These are phyloP conservation scores for Porpolomopsis calyptriformis DNA, from an alignment of 768 basidiomycete species.

Conservation along the genomic window DNA sequence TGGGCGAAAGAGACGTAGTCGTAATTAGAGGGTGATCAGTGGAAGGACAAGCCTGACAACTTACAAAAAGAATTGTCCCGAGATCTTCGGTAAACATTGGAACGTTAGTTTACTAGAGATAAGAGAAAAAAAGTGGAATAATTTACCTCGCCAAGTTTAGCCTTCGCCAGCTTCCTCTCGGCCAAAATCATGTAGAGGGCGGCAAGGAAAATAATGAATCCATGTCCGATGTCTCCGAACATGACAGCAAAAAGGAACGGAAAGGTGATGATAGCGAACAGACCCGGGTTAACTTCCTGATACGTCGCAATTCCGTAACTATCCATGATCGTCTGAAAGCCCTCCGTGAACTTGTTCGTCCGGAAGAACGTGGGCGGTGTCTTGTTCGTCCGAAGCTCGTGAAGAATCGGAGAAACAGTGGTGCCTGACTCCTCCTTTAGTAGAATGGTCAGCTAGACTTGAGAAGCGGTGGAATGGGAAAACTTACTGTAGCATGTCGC, in stretches of 20 bases:
- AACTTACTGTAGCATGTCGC: constrained; percentile 62
- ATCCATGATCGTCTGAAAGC: constrained; percentile 97
- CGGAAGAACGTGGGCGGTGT: constrained; percentile 92
- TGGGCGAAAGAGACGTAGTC: constrained; percentile 25
- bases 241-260: constrained; percentile 99
- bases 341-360: constrained; percentile 93
- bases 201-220: constrained; percentile 64
- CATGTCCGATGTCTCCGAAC: constrained; percentile 99
- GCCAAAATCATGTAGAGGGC: constrained; percentile 77
- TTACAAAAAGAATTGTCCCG: constrained; percentile 86
- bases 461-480: constrained; percentile 17
- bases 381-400: constrained; percentile 81
- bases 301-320: constrained; percentile 91
- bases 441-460: background rate
- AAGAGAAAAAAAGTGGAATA: constrained; percentile 1
- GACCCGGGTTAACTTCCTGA: constrained; percentile 93
- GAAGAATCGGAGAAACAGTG: constrained; percentile 81
- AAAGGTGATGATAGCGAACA: constrained; percentile 88
- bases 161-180: constrained; percentile 72
- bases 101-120: background rate
- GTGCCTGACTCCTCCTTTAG: constrained; percentile 84
- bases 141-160: constrained; percentile 63
- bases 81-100: constrained; percentile 39
- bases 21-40: constrained; percentile 3
- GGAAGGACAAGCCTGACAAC: constrained; percentile 22